A percentile compares a stretch with the other conserved stretches of the same genome.
Evolutionary conservation across 148 eudicot species (phyloP).

Genomic region (Cornus kousa): DNA sequence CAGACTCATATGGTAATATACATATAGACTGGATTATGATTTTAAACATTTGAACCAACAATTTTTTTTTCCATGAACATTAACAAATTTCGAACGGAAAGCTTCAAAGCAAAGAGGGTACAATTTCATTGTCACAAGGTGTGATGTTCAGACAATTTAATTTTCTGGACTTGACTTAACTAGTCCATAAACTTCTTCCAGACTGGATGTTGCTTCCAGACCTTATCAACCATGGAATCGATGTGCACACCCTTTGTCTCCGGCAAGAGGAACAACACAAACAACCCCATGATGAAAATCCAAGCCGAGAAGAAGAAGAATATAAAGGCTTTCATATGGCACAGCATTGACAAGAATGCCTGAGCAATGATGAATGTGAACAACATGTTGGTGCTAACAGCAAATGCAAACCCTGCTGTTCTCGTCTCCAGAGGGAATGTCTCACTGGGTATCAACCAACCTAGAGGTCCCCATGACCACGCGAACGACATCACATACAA

Average conservation of each 20-base stretch:
- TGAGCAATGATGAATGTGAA: conserved; percentile 43
- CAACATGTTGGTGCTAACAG: conserved; percentile 53
- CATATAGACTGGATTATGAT: too few species aligned
- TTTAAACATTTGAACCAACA: too few species aligned
- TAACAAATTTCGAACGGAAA: too few species aligned
- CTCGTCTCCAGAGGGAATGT: conserved; percentile 44
- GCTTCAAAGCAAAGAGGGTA: too few species aligned
- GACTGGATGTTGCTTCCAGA: conserved; percentile 42
- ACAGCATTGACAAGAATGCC: conserved; percentile 43
- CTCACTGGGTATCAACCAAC: conserved; percentile 43
- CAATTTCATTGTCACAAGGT: too few species aligned
- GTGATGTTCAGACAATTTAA: too few species aligned
- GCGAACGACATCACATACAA: conserved; percentile 61
- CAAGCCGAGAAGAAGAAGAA: conserved; percentile 51
- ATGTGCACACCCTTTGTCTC: conserved; percentile 46
- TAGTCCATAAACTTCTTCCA: conserved; percentile 34
- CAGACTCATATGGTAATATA: too few species aligned
- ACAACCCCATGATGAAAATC: conserved; percentile 40
- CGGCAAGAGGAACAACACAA: conserved; percentile 38
- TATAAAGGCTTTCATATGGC: conserved; percentile 37
- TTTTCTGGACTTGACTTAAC: too few species aligned
- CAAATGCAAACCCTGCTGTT: conserved; percentile 46
- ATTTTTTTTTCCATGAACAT: too few species aligned
- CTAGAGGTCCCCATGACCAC: conserved; percentile 51
- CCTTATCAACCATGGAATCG: conserved; percentile 31